phyloP scores from a whole-genome alignment of 2,329 filamentous ascomycete genomes.

The Phialophora tarda region DNA sequence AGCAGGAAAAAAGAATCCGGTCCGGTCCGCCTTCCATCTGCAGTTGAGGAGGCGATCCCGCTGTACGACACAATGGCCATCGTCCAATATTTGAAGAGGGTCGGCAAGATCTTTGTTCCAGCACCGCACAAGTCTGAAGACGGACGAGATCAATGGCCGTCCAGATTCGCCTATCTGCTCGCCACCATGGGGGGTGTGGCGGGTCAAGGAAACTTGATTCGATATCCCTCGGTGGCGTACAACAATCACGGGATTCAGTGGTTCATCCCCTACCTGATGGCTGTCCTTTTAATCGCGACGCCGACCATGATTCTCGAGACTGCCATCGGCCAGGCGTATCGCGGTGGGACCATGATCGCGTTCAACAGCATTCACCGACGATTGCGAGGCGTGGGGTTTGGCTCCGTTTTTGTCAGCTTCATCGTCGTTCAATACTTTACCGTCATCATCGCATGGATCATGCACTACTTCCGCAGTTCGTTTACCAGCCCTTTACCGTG shows the following conservation, averaged over 20 bases:
- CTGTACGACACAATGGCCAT: too few relatives aligned
- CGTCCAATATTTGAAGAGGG: conserved; percentile 21
- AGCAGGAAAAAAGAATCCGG: too few relatives aligned
- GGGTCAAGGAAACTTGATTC: conserved; percentile 62
- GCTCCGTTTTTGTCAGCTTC: conserved; percentile 59
- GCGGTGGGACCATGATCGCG: conserved; percentile 61
- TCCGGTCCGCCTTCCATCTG: too few relatives aligned
- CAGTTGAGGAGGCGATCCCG: too few relatives aligned
- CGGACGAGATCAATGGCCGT: conserved; percentile 60
- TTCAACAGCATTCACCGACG: conserved; percentile 61
- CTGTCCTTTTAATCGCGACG: conserved; percentile 62
- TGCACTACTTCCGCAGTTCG: conserved; percentile 63
- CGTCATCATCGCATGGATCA: conserved; percentile 64
- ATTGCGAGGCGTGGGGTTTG: conserved; percentile 61
- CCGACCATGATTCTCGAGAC: conserved; percentile 63
- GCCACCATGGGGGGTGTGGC: conserved; percentile 63
- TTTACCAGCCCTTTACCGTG: conserved; percentile 63
- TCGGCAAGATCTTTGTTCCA: conserved; percentile 43
- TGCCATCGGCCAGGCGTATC: conserved; percentile 59
- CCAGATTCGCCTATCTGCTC: conserved; percentile 59
- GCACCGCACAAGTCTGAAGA: conserved; percentile 44
- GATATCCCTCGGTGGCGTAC: conserved; percentile 64
- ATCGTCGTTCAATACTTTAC: conserved; percentile 64
- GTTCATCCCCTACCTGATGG: conserved; percentile 64
- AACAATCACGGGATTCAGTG: conserved; percentile 66